Conservation (phyloP, 208 protist species). For the Phytomonas sp. region DNA sequence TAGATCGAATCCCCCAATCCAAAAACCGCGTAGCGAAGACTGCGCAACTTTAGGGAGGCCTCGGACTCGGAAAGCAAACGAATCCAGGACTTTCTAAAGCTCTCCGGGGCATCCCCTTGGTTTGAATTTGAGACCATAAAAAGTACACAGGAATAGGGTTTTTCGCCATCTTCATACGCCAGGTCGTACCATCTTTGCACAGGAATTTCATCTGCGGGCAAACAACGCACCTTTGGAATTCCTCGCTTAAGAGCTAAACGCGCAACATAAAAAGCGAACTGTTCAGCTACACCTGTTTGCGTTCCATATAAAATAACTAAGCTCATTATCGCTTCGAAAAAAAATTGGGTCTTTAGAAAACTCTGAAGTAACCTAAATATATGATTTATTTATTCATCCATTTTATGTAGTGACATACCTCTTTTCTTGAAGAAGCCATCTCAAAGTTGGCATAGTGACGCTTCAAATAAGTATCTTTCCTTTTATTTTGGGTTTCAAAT, state of each 20-base stretch:
- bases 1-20: constrained; percentile 88
- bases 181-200: constrained; percentile 34
- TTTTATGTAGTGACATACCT: neutral
- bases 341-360: constrained; percentile 20
- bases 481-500: neutral
- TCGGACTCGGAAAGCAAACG: constrained; percentile 28
- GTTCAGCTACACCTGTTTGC: constrained; percentile 72
- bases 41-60: constrained; percentile 27
- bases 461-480: neutral
- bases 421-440: neutral
- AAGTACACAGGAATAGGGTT: constrained; percentile 19
- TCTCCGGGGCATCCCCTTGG: constrained; percentile 75
- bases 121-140: constrained; percentile 75
- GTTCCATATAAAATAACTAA: constrained; percentile 68
- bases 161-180: constrained; percentile 9
- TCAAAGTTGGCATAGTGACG: neutral
- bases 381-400: neutral
- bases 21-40: constrained; percentile 82
- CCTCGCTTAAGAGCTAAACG: constrained; percentile 50
- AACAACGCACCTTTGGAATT: constrained; percentile 27
- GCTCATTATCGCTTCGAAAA: neutral
- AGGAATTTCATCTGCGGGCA: constrained; percentile 56
- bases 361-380: neutral
- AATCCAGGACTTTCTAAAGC: constrained; percentile 61
- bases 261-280: constrained; percentile 41